Evolutionary conservation across 2,329 filamentous ascomycete species (phyloP).

Genomic region (Monosporascus sp.): DNA sequence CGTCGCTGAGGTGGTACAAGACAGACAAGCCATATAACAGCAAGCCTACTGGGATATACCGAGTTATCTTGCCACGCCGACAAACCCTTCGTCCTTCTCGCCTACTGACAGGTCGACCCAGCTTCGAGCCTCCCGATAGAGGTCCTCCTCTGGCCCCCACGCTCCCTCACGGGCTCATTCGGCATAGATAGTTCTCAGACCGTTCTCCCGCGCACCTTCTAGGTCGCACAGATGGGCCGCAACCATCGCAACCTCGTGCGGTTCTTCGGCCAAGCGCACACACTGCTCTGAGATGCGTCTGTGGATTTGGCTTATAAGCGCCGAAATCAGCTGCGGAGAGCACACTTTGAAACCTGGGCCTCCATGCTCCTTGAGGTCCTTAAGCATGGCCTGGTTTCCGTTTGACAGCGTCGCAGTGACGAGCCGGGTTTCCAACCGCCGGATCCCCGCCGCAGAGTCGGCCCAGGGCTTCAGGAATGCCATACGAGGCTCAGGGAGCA

Average conservation of each 20-base stretch:
- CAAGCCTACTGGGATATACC: conserved; percentile 22
- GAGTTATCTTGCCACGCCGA: conserved; percentile 45
- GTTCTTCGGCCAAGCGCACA: conserved; percentile 47
- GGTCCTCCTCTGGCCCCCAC: conserved; percentile 45
- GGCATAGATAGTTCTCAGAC: conserved; percentile 68
- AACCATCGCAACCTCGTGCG: conserved; percentile 66
- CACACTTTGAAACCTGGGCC: conserved; percentile 56
- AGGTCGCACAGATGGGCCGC: conserved; percentile 70
- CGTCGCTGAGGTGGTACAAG: too few species aligned
- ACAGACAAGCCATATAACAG: neutral
- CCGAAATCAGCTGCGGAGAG: conserved; percentile 65
- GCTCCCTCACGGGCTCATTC: conserved; percentile 63
- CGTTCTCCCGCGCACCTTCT: conserved; percentile 56
- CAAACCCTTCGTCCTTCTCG: conserved; percentile 43
- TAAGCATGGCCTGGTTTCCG: conserved; percentile 62
- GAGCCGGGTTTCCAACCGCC: conserved; percentile 45
- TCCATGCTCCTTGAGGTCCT: conserved; percentile 56
- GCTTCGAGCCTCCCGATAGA: conserved; percentile 45
- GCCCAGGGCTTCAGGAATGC: conserved; percentile 68
- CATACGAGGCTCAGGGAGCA: conserved; percentile 61
- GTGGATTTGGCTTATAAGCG: conserved; percentile 67
- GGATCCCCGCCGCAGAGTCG: conserved; percentile 55
- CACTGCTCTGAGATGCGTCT: conserved; percentile 64
- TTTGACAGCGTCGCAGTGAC: conserved; percentile 67
- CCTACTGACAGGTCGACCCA: conserved; percentile 63